These are phyloP conservation scores for Linnemannia schmuckeri DNA, from an alignment of 192 early-diverging fungal genomes.

Conservation along the genomic window DNA sequence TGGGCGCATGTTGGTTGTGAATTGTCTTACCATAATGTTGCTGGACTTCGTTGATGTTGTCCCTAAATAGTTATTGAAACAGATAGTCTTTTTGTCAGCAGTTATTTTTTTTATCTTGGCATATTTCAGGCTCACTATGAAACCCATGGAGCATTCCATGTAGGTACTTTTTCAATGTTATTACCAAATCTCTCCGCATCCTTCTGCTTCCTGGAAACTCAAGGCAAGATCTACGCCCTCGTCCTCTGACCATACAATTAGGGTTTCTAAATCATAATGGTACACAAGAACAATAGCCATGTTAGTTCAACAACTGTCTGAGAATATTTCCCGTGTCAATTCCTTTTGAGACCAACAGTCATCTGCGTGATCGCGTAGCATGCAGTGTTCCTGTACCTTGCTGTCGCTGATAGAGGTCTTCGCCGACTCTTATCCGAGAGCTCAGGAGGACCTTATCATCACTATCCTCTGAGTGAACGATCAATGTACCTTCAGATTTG, in stretches of 20 bases:
- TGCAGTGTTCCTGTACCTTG: slow-evolving; percentile 73
- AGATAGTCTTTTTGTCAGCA: neutral
- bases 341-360: neutral
- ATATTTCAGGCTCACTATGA: neutral
- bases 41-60: slow-evolving; percentile 49
- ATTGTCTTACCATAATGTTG: slow-evolving; percentile 53
- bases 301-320: neutral
- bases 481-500: slow-evolving; percentile 72
- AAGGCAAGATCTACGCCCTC: slow-evolving; percentile 87
- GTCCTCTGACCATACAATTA: slow-evolving; percentile 94
- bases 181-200: slow-evolving; percentile 78
- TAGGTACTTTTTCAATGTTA: neutral
- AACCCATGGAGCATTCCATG: neutral
- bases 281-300: too few relatives aligned
- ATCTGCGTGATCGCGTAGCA: neutral
- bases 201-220: slow-evolving; percentile 92
- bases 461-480: slow-evolving; percentile 75
- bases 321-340: neutral
- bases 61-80: slow-evolving; percentile 19
- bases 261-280: slow-evolving; percentile 74
- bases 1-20: neutral
- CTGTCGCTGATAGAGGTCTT: slow-evolving; percentile 82
- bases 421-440: slow-evolving; percentile 78
- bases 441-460: slow-evolving; percentile 74
- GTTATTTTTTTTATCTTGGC: neutral